phyloP scores from a whole-genome alignment of 2,329 filamentous ascomycete genomes.

The Pseudogymnoascus sp. region DNA sequence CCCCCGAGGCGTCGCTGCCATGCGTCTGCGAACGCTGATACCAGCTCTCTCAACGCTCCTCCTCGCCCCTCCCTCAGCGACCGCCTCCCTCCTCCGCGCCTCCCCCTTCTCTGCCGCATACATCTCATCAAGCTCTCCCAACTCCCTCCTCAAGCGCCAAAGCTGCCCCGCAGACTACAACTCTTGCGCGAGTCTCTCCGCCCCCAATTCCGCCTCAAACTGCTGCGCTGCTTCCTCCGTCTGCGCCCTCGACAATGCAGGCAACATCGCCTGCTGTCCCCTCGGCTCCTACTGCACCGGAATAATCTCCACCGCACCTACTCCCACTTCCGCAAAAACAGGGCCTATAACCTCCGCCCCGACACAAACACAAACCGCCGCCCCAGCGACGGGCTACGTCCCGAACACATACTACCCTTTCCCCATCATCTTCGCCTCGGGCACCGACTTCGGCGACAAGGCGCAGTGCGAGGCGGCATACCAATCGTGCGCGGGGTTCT shows the following conservation, averaged over 20 bases:
- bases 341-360: slow-evolving; percentile 7
- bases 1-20: not conserved
- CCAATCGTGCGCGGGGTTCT: slow-evolving; percentile 46
- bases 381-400: slow-evolving; percentile 42
- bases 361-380: slow-evolving; percentile 16
- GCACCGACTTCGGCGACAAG: slow-evolving; percentile 43
- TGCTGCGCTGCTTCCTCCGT: slow-evolving; percentile 26
- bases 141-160: slow-evolving; percentile 23
- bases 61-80: not conserved
- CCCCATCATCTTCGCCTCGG: slow-evolving; percentile 40
- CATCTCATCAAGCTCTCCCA: not conserved
- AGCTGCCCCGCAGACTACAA: slow-evolving; percentile 27
- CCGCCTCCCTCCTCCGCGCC: not conserved
- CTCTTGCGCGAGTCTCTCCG: slow-evolving; percentile 26
- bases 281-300: slow-evolving; percentile 29
- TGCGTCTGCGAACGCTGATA: not conserved
- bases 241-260: slow-evolving; percentile 25
- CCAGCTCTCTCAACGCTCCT: not conserved
- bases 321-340: slow-evolving; percentile 12
- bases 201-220: slow-evolving; percentile 21
- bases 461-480: slow-evolving; percentile 46
- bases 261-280: slow-evolving; percentile 29
- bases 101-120: slow-evolving; percentile 1
- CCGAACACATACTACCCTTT: slow-evolving; percentile 53
- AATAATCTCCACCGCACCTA: slow-evolving; percentile 18